phyloP scores from a whole-genome alignment of 2,329 filamentous ascomycete species.

The Beauveria sp. region DNA sequence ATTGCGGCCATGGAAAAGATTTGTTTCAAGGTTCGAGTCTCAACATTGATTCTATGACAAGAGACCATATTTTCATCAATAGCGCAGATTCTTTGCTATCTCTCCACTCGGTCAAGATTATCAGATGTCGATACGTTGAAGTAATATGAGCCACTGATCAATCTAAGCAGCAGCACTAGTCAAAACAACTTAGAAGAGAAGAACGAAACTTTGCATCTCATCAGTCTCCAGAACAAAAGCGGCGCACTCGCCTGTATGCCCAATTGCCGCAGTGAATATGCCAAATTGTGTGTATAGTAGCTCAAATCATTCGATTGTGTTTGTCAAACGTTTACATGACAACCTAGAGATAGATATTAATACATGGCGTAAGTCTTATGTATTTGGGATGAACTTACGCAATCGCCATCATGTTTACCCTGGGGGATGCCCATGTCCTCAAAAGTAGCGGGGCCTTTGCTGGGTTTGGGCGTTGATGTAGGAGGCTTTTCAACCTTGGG shows the following conservation, averaged over 20 bases:
- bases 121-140: background rate
- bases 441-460: slow-evolving; percentile 86
- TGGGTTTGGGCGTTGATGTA: slow-evolving; percentile 30
- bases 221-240: background rate
- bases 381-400: slow-evolving; percentile 52
- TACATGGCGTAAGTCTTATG: background rate
- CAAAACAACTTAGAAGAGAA: background rate
- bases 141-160: background rate
- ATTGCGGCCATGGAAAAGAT: background rate
- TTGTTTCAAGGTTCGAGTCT: background rate
- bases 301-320: background rate
- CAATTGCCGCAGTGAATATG: slow-evolving; percentile 1
- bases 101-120: background rate
- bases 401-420: slow-evolving; percentile 78
- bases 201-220: background rate
- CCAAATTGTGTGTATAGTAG: background rate
- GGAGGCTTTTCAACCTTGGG: slow-evolving; percentile 15
- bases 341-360: background rate
- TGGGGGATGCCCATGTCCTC: slow-evolving; percentile 95
- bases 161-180: background rate
- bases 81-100: background rate
- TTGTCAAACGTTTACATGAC: slow-evolving; percentile 4
- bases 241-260: background rate
- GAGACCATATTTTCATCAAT: background rate
- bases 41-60: background rate